A percentile compares a stretch with the other conserved stretches of the same genome.
These are phyloP conservation scores for Wickerhamiella shivajii DNA, from an alignment of 805 yeast species.

Conservation along the genomic window DNA sequence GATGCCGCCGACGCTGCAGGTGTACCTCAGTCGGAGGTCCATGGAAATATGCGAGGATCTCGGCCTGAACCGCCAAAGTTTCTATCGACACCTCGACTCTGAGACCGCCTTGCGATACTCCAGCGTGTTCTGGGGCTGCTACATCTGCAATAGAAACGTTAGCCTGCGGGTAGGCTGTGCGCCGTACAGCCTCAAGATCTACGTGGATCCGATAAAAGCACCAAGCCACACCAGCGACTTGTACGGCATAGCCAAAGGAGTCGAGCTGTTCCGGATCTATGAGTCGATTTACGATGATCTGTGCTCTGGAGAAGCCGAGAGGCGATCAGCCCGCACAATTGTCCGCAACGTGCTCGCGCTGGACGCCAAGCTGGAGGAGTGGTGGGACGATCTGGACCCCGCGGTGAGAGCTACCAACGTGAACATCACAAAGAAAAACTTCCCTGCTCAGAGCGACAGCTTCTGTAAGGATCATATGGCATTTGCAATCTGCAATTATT, in stretches of 20 bases:
- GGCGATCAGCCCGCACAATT: conserved; percentile 8
- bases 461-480: too few relatives aligned
- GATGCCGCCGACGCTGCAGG: conserved; percentile 2
- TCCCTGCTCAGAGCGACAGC: conserved; percentile 1
- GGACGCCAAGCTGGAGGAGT: conserved; percentile 11
- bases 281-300: conserved; percentile 11
- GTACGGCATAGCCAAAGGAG: conserved; percentile 1
- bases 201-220: conserved; percentile 9
- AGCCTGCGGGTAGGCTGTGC: conserved; percentile 37
- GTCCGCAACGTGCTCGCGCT: conserved; percentile 9
- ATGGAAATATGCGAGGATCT: conserved; percentile 41
- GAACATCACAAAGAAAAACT: neutral
- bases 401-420: conserved; percentile 3
- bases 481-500: neutral
- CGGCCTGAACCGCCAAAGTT: conserved; percentile 41
- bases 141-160: conserved; percentile 31
- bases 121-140: conserved; percentile 37
- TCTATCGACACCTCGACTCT: conserved; percentile 29
- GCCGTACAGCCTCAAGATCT: conserved; percentile 21
- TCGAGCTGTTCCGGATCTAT: conserved; percentile 12
- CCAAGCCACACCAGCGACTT: conserved; percentile 4
- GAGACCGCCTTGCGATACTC: too few relatives aligned
- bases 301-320: conserved; percentile 13
- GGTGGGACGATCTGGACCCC: conserved; percentile 13
- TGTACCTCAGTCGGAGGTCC: conserved; percentile 15